A percentile compares a stretch with the other conserved stretches of the same genome.
These are phyloP conservation scores for Paradendryphiella salina DNA, from an alignment of 2,329 filamentous ascomycete genomes.

Conservation along the genomic window DNA sequence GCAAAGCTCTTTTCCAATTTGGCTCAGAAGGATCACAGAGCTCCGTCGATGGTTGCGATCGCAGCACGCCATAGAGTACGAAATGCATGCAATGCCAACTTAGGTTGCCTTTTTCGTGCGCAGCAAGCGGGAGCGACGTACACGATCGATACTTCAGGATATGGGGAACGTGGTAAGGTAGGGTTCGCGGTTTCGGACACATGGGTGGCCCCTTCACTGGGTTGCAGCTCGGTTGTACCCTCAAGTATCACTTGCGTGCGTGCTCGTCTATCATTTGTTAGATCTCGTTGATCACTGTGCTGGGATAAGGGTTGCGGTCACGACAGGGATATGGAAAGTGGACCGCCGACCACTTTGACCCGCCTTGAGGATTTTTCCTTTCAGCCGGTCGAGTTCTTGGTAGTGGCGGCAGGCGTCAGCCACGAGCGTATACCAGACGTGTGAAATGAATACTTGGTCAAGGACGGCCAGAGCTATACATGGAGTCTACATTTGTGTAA, in stretches of 20 bases:
- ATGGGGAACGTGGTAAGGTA: constrained; percentile 36
- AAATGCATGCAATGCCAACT: constrained; percentile 23
- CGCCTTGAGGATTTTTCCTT: constrained; percentile 31
- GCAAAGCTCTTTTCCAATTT: constrained; percentile 17
- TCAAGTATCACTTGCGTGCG: constrained; percentile 26
- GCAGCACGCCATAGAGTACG: constrained; percentile 16
- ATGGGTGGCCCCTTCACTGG: constrained; percentile 23
- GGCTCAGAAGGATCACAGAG: constrained; percentile 10
- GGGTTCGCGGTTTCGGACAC: constrained; percentile 18
- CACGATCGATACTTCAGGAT: constrained; percentile 36
- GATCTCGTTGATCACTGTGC: constrained; percentile 18
- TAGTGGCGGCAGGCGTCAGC: constrained; percentile 24
- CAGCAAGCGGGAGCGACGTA: constrained; percentile 28
- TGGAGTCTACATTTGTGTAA: constrained; percentile 18
- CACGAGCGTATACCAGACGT: constrained; percentile 27
- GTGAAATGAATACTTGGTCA: constrained; percentile 23
- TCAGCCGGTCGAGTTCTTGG: constrained; percentile 25
- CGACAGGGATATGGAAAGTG: constrained; percentile 25
- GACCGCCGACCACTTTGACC: constrained; percentile 26
- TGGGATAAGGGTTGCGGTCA: constrained; percentile 21
- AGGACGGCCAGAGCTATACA: constrained; percentile 20
- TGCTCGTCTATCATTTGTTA: constrained; percentile 27
- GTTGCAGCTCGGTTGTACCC: constrained; percentile 29
- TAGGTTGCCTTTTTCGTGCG: constrained; percentile 19
- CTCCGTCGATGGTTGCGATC: constrained; percentile 27